Evolutionary conservation across 106 monocot species (phyloP).

Genomic region (Gastrodia elata): DNA sequence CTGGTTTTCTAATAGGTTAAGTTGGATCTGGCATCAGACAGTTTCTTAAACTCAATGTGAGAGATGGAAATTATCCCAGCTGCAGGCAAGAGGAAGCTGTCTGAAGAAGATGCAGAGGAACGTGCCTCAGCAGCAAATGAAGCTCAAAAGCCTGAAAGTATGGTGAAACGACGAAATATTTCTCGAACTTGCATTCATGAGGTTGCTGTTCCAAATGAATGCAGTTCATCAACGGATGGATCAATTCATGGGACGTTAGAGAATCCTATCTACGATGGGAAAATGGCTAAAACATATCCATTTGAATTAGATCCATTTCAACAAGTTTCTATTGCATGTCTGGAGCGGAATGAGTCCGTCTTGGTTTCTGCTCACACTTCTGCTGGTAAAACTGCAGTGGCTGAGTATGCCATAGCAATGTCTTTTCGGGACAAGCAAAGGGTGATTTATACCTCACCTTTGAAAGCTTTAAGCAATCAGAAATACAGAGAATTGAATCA

Average conservation of each 20-base stretch:
- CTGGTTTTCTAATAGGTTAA: not conserved
- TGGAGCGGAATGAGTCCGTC: slow-evolving; percentile 86
- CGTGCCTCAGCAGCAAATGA: not conserved
- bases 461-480: slow-evolving; percentile 97
- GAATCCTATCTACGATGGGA: slow-evolving; percentile 53
- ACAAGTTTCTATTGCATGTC: slow-evolving; percentile 75
- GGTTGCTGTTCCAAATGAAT: slow-evolving; percentile 76
- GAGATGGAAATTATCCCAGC: slow-evolving; percentile 19
- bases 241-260: slow-evolving; percentile 58
- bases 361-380: slow-evolving; percentile 97
- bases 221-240: slow-evolving; percentile 41
- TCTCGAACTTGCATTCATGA: slow-evolving; percentile 92
- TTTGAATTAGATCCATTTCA: slow-evolving; percentile 93
- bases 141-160: not conserved
- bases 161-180: slow-evolving; percentile 30
- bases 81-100: slow-evolving; percentile 27
- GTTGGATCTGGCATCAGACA: not conserved
- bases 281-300: slow-evolving; percentile 84
- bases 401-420: slow-evolving; percentile 97
- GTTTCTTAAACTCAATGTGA: not conserved
- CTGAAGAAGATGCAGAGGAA: slow-evolving; percentile 8
- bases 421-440: slow-evolving; percentile 90
- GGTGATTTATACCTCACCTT: slow-evolving; percentile 92
- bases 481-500: slow-evolving; percentile 90
- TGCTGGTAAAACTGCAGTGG: slow-evolving; percentile 91